phyloP scores from a whole-genome alignment of 2,329 filamentous ascomycete species.

The Nemania serpens region DNA sequence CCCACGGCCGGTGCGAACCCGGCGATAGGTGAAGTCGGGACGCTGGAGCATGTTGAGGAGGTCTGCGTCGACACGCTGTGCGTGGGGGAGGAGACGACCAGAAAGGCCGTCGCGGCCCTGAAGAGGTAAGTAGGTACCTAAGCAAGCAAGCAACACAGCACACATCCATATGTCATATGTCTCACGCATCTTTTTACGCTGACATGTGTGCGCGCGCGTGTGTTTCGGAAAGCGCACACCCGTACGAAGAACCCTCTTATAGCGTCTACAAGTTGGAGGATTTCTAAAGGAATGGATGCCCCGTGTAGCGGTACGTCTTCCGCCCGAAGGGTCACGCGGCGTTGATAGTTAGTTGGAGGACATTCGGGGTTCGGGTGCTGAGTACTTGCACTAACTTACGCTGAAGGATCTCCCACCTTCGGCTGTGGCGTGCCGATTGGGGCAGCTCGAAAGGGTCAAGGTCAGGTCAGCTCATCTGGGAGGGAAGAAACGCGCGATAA shows the following conservation, averaged over 20 bases:
- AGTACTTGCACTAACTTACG: background rate
- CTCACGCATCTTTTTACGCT: slow-evolving; percentile 1
- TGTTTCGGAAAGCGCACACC: slow-evolving; percentile 48
- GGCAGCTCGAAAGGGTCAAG: slow-evolving; percentile 2
- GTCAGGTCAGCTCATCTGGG: slow-evolving; percentile 12
- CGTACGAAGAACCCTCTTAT: slow-evolving; percentile 58
- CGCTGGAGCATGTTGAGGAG: slow-evolving; percentile 64
- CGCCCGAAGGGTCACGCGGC: slow-evolving; percentile 7
- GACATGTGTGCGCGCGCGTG: background rate
- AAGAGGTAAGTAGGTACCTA: slow-evolving; percentile 69
- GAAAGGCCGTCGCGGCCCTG: slow-evolving; percentile 64
- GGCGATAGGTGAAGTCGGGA: slow-evolving; percentile 61
- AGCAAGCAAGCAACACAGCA: slow-evolving; percentile 35
- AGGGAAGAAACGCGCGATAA: background rate
- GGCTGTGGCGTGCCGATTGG: slow-evolving; percentile 17
- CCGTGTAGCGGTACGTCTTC: background rate
- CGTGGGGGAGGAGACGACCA: slow-evolving; percentile 60
- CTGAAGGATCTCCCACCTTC: background rate
- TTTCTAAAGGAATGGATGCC: slow-evolving; percentile 33
- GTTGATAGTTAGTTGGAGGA: slow-evolving; percentile 3
- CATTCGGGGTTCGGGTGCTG: background rate
- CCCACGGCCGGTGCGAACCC: slow-evolving; percentile 66
- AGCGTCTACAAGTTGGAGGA: slow-evolving; percentile 55
- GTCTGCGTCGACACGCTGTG: slow-evolving; percentile 67
- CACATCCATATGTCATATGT: too few species aligned